Evolutionary conservation across 371 early-diverging fungal genomes (phyloP), one percentile per base, ranked within the genome.

Genomic region (Nematocida sp.): DNA sequence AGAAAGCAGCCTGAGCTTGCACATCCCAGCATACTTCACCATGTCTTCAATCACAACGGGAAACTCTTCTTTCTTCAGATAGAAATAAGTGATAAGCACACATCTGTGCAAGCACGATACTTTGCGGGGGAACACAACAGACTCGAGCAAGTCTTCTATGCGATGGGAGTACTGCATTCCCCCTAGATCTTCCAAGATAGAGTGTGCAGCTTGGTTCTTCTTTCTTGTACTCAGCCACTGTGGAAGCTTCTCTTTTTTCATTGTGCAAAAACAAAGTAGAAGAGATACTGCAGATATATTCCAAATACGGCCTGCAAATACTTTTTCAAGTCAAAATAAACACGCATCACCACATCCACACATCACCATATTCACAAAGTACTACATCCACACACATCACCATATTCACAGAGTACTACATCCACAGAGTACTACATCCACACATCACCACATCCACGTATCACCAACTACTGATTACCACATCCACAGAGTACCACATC

Each of bases 41-140:
- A 70, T 56, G 60, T 70, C 74, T 31, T 70, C 74, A 56, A 70
- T 36, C 21, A 70, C 34, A 15, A 70, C 52, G 2, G 74, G 74
- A 23, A 45, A 57, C 8, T 37, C 25, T 31, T 53, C 40, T n/a
- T 41, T 64, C 29, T 46, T 13, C 60, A 64, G 65, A 53, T 46
- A 41, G 5, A 64, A 15, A 53, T 46, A 64, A 11, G 49, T 53
- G 21, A 53, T 31, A 15, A 64, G 49, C 5, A 50, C 21, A 27
- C 19, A 27, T 53, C 52, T 64, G 31, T 31, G 38, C 40, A 41
- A n/a, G 46, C 40, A 52, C 36, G 31, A 51, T 15, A 64, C 17
- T 8, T 46, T 48, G 15, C 48, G 38, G 51, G 41, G 15, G 37
- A 64, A 53, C 3, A 25, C 1, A 21, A 41, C n/a, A 4, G 32